Evolutionary conservation across 106 monocot genomes (phyloP).

Genomic region (Dendrobium officinale): DNA sequence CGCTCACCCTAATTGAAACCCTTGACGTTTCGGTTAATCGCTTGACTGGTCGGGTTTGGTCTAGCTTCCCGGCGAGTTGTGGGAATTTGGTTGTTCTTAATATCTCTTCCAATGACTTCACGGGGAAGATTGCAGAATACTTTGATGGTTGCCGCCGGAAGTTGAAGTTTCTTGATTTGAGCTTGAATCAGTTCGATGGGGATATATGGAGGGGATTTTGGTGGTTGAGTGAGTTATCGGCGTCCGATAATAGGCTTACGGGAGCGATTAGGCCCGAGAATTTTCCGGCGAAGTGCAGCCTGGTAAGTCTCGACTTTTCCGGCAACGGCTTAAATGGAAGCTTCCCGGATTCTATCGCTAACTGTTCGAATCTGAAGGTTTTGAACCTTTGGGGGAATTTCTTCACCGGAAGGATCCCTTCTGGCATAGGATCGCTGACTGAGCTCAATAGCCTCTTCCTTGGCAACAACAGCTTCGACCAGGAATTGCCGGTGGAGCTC

Average conservation of each 20-base stretch:
- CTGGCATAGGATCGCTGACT: conserved; percentile 41
- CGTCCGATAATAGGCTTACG: conserved; percentile 51
- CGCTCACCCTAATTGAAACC: conserved; percentile 29
- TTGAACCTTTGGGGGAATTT: conserved; percentile 46
- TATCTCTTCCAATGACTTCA: conserved; percentile 57
- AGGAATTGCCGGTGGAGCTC: conserved; percentile 41
- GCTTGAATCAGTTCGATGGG: conserved; percentile 51
- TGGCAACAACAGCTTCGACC: conserved; percentile 59
- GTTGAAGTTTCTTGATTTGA: conserved; percentile 50
- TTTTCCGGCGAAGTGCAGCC: conserved; percentile 36
- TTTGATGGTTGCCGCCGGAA: conserved; percentile 46
- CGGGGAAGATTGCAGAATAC: conserved; percentile 27
- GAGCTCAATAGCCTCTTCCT: conserved; percentile 35
- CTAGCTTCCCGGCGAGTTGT: conserved; percentile 47
- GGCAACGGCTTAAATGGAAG: conserved; percentile 34
- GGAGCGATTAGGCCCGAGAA: conserved; percentile 21
- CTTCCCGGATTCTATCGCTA: conserved; percentile 45
- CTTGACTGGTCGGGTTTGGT: conserved; percentile 25
- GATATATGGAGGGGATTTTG: conserved; percentile 40
- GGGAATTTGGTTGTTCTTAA: conserved; percentile 40
- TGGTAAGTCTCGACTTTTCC: conserved; percentile 48
- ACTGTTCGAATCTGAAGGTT: conserved; percentile 33
- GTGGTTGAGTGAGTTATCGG: conserved; percentile 30
- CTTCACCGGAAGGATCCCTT: conserved; percentile 46
- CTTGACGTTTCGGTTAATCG: conserved; percentile 62